Base-by-base conservation (phyloP, 805 yeast species). In the Danielia oregonensis region DNA sequence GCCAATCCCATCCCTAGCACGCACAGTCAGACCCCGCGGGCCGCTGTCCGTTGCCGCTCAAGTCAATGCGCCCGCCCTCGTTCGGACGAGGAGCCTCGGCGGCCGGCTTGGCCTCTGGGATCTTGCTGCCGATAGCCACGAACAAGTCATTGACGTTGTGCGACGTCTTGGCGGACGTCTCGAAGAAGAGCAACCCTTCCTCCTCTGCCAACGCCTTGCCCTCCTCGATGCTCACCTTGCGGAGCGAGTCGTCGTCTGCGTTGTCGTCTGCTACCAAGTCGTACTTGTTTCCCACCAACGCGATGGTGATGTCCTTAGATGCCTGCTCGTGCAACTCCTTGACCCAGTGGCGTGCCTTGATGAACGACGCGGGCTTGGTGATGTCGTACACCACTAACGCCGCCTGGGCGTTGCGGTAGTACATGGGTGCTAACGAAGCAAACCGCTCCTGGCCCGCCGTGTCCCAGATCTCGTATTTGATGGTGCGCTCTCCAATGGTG, bases 81-180 rank as follows among this genome's bases (percentile, higher is more conserved):
- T 40, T 34, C 15, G 45, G 44, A 15, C 19, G 27, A 21, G 32
- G 30, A n/a, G 29, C 48, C 12, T 42, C 38, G 16, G 37, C 37
- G 30, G 30, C 33, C n/a, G 51, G 43, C 35, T 46, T 42, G 6
- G 47, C 37, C 11, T 61, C 68, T 4, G 97, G 96, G 36, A 91
- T 84, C 64, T 83, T 82, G 40, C 79, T 78, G 29, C 96, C 98
- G 45, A 91, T 86, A 11, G 86, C 91, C 54, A 86, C 65, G 57
- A 91, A 91, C 35, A 91, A 95, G 43, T 91, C 95, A 53, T 84
- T 86, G 25, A 91, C 96, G 53, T 89, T 88, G 52, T 74, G 72
- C 12, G 91, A 84, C 3, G 94, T 79, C 67, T 91, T 91, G 14
- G 98, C 98, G 56, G 93, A 81, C 6, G 97, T 87, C 65, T 91